These are phyloP conservation scores for Ophiostoma ulmi DNA, from an alignment of 2,329 filamentous ascomycete species.

Conservation along the genomic window DNA sequence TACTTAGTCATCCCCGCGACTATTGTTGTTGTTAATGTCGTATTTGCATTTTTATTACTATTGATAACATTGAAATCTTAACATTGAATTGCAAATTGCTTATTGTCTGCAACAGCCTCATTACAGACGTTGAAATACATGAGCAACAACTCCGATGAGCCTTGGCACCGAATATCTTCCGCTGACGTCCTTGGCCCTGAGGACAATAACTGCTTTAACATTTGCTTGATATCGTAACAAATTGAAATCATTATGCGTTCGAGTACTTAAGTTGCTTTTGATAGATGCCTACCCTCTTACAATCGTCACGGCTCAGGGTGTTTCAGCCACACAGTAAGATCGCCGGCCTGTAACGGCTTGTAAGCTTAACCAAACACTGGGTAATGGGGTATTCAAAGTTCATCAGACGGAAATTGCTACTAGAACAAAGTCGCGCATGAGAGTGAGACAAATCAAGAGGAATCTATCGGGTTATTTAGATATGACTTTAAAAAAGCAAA, in stretches of 20 bases:
- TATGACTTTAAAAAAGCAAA: not conserved
- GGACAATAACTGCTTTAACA: not conserved
- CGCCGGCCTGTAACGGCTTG: not conserved
- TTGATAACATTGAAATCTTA: not conserved
- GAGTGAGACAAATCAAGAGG: too few relatives aligned
- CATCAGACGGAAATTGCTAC: too few relatives aligned
- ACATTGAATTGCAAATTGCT: not conserved
- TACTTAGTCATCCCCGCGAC: slow-evolving; percentile 1
- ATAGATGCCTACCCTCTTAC: not conserved
- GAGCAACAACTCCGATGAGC: not conserved
- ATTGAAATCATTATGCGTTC: not conserved
- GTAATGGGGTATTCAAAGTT: too few relatives aligned
- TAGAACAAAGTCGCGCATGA: too few relatives aligned
- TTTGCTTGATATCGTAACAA: not conserved
- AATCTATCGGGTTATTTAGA: not conserved
- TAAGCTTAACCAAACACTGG: too few relatives aligned
- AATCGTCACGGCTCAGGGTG: not conserved
- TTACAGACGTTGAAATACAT: not conserved
- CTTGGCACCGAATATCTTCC: not conserved
- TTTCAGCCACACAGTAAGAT: not conserved
- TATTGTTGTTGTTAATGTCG: not conserved
- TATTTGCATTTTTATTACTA: not conserved
- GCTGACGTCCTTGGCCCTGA: not conserved
- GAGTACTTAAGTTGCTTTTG: too few relatives aligned
- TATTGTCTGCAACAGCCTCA: not conserved